These are phyloP conservation scores for Talaromyces trachyspermus DNA, from an alignment of 495 filamentous ascomycete genomes.

Conservation along the genomic window DNA sequence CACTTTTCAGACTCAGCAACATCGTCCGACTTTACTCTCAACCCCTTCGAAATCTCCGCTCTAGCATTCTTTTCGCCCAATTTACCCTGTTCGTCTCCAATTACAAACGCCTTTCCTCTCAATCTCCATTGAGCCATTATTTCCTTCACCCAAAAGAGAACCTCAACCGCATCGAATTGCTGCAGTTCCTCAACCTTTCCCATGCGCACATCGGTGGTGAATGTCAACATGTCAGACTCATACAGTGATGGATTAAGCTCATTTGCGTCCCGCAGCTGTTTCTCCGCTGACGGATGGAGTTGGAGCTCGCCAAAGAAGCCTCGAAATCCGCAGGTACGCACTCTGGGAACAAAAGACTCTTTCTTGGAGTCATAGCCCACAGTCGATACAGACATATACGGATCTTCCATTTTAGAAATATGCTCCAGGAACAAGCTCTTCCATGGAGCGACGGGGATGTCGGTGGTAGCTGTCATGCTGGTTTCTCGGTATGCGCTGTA, in stretches of 20 bases:
- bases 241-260: constrained; percentile 56
- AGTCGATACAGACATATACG: constrained; percentile 68
- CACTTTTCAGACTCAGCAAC: constrained; percentile 31
- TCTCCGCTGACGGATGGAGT: constrained; percentile 41
- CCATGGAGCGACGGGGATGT: constrained; percentile 52
- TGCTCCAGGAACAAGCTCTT: constrained; percentile 58
- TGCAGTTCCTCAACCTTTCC: constrained; percentile 64
- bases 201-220: constrained; percentile 87
- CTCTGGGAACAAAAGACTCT: constrained; percentile 44
- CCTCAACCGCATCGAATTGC: constrained; percentile 64
- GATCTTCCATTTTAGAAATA: constrained; percentile 48
- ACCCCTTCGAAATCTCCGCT: constrained; percentile 33
- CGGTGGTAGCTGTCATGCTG: constrained; percentile 4
- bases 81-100: constrained; percentile 41
- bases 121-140: constrained; percentile 77
- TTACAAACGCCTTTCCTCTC: constrained; percentile 63
- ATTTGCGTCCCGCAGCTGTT: constrained; percentile 56
- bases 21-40: constrained; percentile 21
- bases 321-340: constrained; percentile 65
- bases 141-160: constrained; percentile 72
- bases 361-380: constrained; percentile 38
- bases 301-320: constrained; percentile 67
- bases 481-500: background rate
- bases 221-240: constrained; percentile 66
- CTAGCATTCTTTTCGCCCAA: constrained; percentile 24